Conservation (phyloP, 2,329 filamentous ascomycete species). For the Sphaerulina musiva region DNA sequence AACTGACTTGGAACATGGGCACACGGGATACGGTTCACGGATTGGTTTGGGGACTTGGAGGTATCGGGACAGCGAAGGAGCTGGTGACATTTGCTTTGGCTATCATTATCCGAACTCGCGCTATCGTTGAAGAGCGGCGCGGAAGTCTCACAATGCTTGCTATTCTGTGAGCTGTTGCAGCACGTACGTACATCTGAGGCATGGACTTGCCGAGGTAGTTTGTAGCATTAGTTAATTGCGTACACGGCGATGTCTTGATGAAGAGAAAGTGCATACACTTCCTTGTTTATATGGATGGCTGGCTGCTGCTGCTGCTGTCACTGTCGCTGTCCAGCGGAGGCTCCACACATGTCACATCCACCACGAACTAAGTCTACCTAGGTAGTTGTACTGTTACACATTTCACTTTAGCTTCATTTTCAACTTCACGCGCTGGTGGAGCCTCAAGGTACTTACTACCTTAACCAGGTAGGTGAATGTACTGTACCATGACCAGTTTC, state of each 20-base stretch:
- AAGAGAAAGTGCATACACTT: slow-evolving; percentile 2
- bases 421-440: background rate
- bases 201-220: background rate
- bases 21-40: background rate
- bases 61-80: slow-evolving; percentile 10
- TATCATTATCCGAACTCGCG: background rate
- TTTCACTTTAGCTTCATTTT: background rate
- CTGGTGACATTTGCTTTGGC: slow-evolving; percentile 6
- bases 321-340: too few species aligned
- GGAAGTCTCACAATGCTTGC: background rate
- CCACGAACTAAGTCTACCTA: background rate
- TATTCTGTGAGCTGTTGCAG: background rate
- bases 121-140: slow-evolving; percentile 10
- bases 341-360: too few species aligned
- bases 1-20: background rate
- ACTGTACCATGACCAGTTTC: too few species aligned
- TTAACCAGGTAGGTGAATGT: too few species aligned
- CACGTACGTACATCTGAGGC: background rate
- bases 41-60: background rate
- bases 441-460: background rate
- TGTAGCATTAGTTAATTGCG: background rate
- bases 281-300: too few species aligned
- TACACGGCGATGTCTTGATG: slow-evolving; percentile 7
- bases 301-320: background rate
- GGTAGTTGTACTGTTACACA: background rate